A percentile compares a stretch with the other conserved stretches of the same genome.
These are phyloP conservation scores for Monosporascus sp. DNA, from an alignment of 2,329 filamentous ascomycete genomes.

Conservation along the genomic window DNA sequence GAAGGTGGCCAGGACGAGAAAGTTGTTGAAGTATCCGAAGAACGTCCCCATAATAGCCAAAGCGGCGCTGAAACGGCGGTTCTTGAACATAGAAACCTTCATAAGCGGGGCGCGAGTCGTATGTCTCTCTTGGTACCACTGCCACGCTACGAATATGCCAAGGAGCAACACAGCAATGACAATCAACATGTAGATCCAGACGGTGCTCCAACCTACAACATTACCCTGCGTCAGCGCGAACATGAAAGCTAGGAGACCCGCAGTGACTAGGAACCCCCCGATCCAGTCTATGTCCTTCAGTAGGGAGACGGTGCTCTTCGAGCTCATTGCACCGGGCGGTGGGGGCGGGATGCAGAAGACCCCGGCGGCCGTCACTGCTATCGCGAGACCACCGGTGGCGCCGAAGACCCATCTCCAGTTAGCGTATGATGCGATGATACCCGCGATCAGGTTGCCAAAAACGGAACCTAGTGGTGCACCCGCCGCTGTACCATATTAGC, in stretches of 20 bases:
- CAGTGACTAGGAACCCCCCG: slow-evolving; percentile 58
- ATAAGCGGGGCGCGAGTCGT: slow-evolving; percentile 52
- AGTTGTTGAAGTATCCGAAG: slow-evolving; percentile 64
- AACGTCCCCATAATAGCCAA: slow-evolving; percentile 63
- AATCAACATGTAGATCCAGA: slow-evolving; percentile 57
- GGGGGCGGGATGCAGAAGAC: slow-evolving; percentile 55
- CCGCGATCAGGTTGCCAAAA: slow-evolving; percentile 60
- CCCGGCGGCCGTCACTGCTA: slow-evolving; percentile 49
- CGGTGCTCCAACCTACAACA: slow-evolving; percentile 59
- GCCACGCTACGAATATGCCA: slow-evolving; percentile 54
- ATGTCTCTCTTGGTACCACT: slow-evolving; percentile 52
- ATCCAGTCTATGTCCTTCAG: slow-evolving; percentile 59
- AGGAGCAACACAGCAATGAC: slow-evolving; percentile 53
- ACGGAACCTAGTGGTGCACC: slow-evolving; percentile 61
- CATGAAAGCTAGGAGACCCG: slow-evolving; percentile 56
- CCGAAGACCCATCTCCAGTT: slow-evolving; percentile 67
- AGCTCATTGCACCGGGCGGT: slow-evolving; percentile 23
- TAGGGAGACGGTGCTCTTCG: slow-evolving; percentile 20
- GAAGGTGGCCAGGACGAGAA: slow-evolving; percentile 62
- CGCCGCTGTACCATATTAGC: slow-evolving; percentile 36
- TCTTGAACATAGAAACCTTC: slow-evolving; percentile 60
- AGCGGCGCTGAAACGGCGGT: slow-evolving; percentile 53
- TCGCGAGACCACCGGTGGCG: slow-evolving; percentile 55
- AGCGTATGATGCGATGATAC: slow-evolving; percentile 57
- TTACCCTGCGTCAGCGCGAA: slow-evolving; percentile 67